A percentile compares a stretch with the other conserved stretches of the same genome.
These are phyloP conservation scores for Panicum miliaceum DNA, from an alignment of 176 grass and related monocot species.

Conservation along the genomic window DNA sequence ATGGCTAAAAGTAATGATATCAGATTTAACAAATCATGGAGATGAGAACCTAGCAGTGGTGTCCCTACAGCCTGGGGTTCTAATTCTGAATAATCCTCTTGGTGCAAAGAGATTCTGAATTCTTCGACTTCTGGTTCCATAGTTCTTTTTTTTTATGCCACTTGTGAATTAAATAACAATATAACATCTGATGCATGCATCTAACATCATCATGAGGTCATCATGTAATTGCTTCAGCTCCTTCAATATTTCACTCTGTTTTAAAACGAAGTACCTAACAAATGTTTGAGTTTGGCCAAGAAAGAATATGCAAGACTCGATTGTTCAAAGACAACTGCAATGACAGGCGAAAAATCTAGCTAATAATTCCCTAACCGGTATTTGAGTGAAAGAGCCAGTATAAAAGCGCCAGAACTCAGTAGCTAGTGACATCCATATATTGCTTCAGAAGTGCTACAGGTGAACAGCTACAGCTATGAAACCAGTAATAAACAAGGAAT, in stretches of 20 bases:
- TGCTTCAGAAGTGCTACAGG: neutral
- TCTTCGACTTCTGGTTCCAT: neutral
- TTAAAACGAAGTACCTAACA: neutral
- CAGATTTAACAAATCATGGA: slow-evolving; percentile 18
- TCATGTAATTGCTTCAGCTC: neutral
- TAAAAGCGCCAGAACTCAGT: neutral
- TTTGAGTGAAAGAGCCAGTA: neutral
- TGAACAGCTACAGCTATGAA: slow-evolving; percentile 15
- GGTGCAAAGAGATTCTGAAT: neutral
- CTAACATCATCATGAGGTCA: slow-evolving; percentile 11
- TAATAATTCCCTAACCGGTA: neutral
- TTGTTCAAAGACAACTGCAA: neutral
- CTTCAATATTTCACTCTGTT: neutral
- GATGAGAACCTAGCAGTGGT: neutral
- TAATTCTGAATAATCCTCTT: neutral
- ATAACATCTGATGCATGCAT: slow-evolving; percentile 12
- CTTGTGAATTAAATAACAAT: neutral
- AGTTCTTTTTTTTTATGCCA: neutral
- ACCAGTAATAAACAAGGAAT: slow-evolving; percentile 9
- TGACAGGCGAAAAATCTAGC: neutral
- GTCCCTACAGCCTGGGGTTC: neutral
- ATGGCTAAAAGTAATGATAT: neutral
- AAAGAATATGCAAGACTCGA: neutral
- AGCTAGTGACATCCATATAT: neutral
- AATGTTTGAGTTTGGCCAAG: neutral